Evolutionary conservation across 1,139 yeast species (phyloP), one percentile per base, ranked within the genome.

Genomic region (Pichiaceae sp.): DNA sequence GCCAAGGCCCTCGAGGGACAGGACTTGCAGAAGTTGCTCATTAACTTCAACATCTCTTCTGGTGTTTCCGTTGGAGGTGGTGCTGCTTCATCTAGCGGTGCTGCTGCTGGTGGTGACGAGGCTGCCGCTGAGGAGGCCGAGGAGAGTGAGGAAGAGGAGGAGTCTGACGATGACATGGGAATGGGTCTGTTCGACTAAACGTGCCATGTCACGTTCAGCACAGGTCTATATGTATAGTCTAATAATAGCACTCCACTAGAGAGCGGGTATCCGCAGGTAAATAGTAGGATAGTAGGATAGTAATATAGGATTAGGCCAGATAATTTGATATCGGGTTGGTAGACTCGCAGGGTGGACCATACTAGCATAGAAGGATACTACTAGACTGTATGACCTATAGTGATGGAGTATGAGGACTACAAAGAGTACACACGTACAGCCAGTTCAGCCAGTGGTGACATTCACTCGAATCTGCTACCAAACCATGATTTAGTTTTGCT

Each of bases 161-260:
- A 72, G 54, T 48, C 42, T 39, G 48, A 44, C n/a, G 18, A n/a
- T 19, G 35, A 17, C 15, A 23, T 20, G 25, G 86, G 78, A 68
- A 78, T 79, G 87, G 87, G 86, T 56, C 75, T 79, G 68, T 79
- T 79, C 72, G 87, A 80, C 71, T 80, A 79, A 66, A 34, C n/a
- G n/a, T n/a, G n/a, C n/a, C n/a, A n/a, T n/a, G n/a, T 21, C 24
- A 21, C 7, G 24, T 21, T 11, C 41, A 34, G 36, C 35, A 37
- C 7, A 17, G 8, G n/a, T 8, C n/a, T 15, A 6, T 17, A 29
- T 15, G 14, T 15, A 29, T 29, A 25, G 31, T 29, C 14, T 9
- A 8, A 29, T 29, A 29, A 15, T 29, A 9, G 5, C 16, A 9
- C n/a, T 11, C 18, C 18, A 8, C 7, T 21, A 21, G 7, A 11